Base-by-base conservation (phyloP, 441 rosid species). In the Lepidium campestre region DNA sequence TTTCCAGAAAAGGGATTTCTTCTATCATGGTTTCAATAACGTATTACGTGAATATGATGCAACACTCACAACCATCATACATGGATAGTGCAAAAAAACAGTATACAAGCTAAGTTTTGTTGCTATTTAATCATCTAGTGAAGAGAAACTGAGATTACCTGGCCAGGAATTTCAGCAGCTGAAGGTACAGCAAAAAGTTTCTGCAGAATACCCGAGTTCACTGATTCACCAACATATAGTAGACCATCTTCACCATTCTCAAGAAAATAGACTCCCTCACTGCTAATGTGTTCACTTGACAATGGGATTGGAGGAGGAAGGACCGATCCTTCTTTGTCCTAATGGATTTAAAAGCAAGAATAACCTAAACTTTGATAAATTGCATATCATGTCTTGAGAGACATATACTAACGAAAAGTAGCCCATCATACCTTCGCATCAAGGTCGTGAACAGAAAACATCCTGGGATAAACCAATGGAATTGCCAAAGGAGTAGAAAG, bases 211-310 rank as follows among this genome's bases (percentile, higher is more conserved):
- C 68, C 81, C 41, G 97, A 68, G 67, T 82, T 74, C 17, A 83
- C 97, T 0, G 88, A 81, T 70, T 71, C 83, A 57, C 98, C 96
- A 27, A 88, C 63, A 77, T 87, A 92, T 63, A 92, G 78, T 65
- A 88, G 75, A 75, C 86, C 90, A 78, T 92, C 96, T 36, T 82
- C 89, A 50, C 99, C 99, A 59, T 92, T 92, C 79, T 95, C 99
- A 69, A 95, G 97, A 79, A 95, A 88, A 84, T 92, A 95, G 31
- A 92, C 83, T 77, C 98, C 99, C 37, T 82, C 93, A 48, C 93
- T 91, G 42, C 79, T 86, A 60, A 95, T 72, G 23, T 89, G 85
- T 67, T 92, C 98, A 59, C 97, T 95, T 54, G 95, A 79, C 69
- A 95, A 96, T 36, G 98, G 98, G 74, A 95, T 80, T 59, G 81